Evolutionary conservation across 148 eudicot species (phyloP).

Genomic region (Cornus kousa): DNA sequence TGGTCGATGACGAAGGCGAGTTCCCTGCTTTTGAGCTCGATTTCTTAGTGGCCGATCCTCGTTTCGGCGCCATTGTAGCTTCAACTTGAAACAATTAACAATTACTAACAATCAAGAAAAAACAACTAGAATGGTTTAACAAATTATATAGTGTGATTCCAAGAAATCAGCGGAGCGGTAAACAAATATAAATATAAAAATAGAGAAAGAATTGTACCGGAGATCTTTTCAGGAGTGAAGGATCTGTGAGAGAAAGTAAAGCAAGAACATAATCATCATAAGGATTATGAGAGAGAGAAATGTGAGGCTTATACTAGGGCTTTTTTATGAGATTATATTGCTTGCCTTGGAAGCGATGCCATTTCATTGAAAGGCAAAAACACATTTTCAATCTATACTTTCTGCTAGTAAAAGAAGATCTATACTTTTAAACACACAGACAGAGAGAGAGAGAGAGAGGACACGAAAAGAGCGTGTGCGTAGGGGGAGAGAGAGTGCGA

Average conservation of each 20-base stretch:
- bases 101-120: no score
- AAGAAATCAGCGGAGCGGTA: slow-evolving; percentile 9
- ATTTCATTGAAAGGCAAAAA: slow-evolving; percentile 15
- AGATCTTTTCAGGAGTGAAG: slow-evolving; percentile 7
- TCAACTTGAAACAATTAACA: background rate
- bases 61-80: slow-evolving; percentile 61
- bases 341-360: slow-evolving; percentile 71
- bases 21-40: slow-evolving; percentile 30
- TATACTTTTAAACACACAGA: no score
- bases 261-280: slow-evolving; percentile 19
- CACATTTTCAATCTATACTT: slow-evolving; percentile 10
- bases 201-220: background rate
- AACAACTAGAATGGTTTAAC: no score
- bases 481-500: no score
- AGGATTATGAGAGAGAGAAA: slow-evolving; percentile 13
- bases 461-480: background rate
- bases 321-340: slow-evolving; percentile 17
- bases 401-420: no score
- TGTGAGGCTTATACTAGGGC: slow-evolving; percentile 16
- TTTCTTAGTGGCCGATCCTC: slow-evolving; percentile 47
- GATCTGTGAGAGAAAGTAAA: slow-evolving; percentile 16
- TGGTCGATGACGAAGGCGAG: slow-evolving; percentile 68
- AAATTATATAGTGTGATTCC: background rate
- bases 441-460: slow-evolving; percentile 1
- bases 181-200: slow-evolving; percentile 5